Percentiles rank a stretch among this genome's conserved stretches.
Evolutionary conservation across 441 rosid genomes (phyloP).

Genomic region (Euphorbia schlechtendalii): DNA sequence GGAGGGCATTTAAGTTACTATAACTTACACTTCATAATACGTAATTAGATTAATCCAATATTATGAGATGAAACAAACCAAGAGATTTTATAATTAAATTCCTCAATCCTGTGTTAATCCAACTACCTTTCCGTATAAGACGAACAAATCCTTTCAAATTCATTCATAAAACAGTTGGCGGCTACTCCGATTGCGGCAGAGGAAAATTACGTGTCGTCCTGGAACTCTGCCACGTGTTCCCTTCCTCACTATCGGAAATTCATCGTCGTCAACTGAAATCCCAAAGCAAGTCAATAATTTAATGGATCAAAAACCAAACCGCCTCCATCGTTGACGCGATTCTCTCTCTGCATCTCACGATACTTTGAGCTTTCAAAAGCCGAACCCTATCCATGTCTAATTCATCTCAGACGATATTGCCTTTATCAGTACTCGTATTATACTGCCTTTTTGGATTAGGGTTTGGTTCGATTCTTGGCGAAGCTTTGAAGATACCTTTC

Average conservation of each 20-base stretch:
- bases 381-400: too few relatives aligned
- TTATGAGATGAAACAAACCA: too few relatives aligned
- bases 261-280: not conserved
- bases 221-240: constrained; percentile 4
- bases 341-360: not conserved
- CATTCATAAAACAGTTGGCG: not conserved
- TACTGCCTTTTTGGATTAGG: constrained; percentile 43
- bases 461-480: constrained; percentile 29
- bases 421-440: constrained; percentile 16
- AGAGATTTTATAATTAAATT: too few relatives aligned
- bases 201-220: not conserved
- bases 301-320: constrained; percentile 3
- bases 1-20: too few relatives aligned
- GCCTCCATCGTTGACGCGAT: constrained; percentile 4
- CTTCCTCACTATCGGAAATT: constrained; percentile 5
- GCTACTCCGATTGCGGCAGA: not conserved
- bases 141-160: not conserved
- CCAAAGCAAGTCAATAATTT: not conserved
- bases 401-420: constrained; percentile 7
- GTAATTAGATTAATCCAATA: too few relatives aligned
- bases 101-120: not conserved
- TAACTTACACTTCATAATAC: too few relatives aligned
- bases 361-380: constrained; percentile 22
- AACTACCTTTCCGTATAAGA: not conserved
- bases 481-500: constrained; percentile 60